Percentiles rank a stretch among this genome's conserved stretches.
phyloP scores from a whole-genome alignment of 768 basidiomycete species.

The Phallus indusiatus region DNA sequence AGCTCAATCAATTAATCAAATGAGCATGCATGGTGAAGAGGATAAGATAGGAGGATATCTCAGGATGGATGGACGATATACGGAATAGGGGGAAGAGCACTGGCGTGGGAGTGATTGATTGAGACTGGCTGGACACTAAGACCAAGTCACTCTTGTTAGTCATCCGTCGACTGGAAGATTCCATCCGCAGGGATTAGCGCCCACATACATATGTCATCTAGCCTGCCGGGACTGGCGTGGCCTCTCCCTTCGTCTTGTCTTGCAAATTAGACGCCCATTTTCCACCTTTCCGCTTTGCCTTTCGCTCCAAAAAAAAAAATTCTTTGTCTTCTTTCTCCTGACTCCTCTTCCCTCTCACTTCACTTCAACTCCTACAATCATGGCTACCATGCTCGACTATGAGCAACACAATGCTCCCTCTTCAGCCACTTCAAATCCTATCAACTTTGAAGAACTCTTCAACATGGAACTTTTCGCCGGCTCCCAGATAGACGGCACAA shows the following conservation, averaged over 20 bases:
- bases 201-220: background rate
- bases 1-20: too few species aligned
- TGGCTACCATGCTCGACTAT: slow-evolving; percentile 8
- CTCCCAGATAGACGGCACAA: slow-evolving; percentile 2
- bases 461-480: slow-evolving; percentile 48
- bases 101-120: too few species aligned
- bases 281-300: background rate
- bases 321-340: background rate
- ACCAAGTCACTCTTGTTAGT: too few species aligned
- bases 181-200: slow-evolving; percentile 2
- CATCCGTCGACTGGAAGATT: background rate
- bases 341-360: background rate
- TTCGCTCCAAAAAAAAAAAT: background rate
- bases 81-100: too few species aligned
- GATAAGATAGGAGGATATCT: too few species aligned
- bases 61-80: too few species aligned
- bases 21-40: too few species aligned
- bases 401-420: slow-evolving; percentile 10
- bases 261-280: too few species aligned
- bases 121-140: too few species aligned
- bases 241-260: too few species aligned
- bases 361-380: too few species aligned
- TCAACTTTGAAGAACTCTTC: slow-evolving; percentile 54
- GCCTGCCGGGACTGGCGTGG: slow-evolving; percentile 8
- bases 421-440: slow-evolving; percentile 15